phyloP scores from a whole-genome alignment of 306 rosid genomes.

The Quercus engelmannii region DNA sequence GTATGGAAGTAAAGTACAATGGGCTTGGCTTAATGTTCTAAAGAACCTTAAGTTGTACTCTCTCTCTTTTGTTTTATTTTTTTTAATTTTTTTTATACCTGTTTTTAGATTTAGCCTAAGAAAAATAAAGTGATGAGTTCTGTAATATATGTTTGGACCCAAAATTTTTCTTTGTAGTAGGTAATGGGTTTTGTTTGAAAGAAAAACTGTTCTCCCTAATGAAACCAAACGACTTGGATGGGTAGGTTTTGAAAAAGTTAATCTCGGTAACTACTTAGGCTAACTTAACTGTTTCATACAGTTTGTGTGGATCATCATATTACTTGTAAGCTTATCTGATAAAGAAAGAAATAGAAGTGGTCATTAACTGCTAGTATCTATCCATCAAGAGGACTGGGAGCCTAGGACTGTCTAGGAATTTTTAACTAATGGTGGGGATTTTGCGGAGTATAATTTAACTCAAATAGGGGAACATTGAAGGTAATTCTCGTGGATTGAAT shows the following conservation, averaged over 20 bases:
- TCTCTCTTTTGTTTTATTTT: not conserved
- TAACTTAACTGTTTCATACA: not conserved
- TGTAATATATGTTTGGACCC: not conserved
- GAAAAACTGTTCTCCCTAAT: not conserved
- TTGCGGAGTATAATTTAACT: not conserved
- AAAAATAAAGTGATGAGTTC: not conserved
- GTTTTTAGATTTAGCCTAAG: not conserved
- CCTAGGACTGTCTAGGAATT: not conserved
- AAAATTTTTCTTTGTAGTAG: not conserved
- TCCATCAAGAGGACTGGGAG: not conserved
- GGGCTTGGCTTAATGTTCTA: not conserved
- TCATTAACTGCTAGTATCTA: not conserved
- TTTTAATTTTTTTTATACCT: not conserved
- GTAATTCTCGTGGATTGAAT: not conserved
- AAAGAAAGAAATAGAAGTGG: not conserved
- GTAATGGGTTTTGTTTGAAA: not conserved
- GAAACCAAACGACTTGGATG: not conserved
- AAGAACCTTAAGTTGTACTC: not conserved
- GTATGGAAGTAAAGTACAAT: too few relatives aligned
- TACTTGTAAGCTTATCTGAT: not conserved
- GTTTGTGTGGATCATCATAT: not conserved
- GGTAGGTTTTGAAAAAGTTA: not conserved
- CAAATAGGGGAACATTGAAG: not conserved
- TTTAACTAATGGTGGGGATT: not conserved
- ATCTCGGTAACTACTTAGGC: not conserved